Base-by-base conservation (phyloP, 495 filamentous ascomycete genomes). In the Podospora appendiculata region DNA sequence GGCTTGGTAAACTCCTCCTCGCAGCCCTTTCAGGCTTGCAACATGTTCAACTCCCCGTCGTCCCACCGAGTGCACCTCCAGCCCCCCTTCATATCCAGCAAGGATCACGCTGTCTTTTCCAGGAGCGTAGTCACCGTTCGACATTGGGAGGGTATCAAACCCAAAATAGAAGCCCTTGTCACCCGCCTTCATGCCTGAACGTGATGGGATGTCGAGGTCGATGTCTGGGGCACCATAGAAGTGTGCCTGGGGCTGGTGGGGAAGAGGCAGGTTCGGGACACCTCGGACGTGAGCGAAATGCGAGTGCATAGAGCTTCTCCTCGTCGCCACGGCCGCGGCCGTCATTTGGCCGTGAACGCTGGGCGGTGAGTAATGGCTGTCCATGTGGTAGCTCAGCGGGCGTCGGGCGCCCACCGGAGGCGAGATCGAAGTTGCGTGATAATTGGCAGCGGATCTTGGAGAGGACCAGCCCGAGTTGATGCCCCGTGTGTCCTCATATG, bases 211-310 rank as follows among this genome's bases (percentile, higher is more conserved):
- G 58, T 85, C 77, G 58, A 86, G 74, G 59, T 90, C 78, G 58
- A 90, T 79, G 57, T 87, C 81, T 53, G 81, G 77, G 47, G 82
- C 83, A 32, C 79, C 81, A 58, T 76, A 79, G 56, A 79, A 79
- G 55, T 90, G 85, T 8, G 88, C 72, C 67, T 94, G 90, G 0
- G 86, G 83, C 48, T 89, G 79, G 68, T 94, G 89, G 7, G 89
- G 89, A 16, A 85, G 79, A 34, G 89, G 88, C n/a, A 83, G 83
- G 49, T 83, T 76, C 14, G 71, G 69, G 13, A 62, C 65, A 41
- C 70, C 63, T 33, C 73, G 68, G 8, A 65, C 66, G 11, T 72
- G 63, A 10, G 72, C 66, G 48, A 72, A 74, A 18, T 78, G 78
- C 4, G 81, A 81, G 54, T 82, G 80, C 77, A 84, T 79, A 16